Evolutionary conservation across 129 eudicot species (phyloP), one percentile per base, ranked within the genome.

Genomic region (Flaveria bidentis): DNA sequence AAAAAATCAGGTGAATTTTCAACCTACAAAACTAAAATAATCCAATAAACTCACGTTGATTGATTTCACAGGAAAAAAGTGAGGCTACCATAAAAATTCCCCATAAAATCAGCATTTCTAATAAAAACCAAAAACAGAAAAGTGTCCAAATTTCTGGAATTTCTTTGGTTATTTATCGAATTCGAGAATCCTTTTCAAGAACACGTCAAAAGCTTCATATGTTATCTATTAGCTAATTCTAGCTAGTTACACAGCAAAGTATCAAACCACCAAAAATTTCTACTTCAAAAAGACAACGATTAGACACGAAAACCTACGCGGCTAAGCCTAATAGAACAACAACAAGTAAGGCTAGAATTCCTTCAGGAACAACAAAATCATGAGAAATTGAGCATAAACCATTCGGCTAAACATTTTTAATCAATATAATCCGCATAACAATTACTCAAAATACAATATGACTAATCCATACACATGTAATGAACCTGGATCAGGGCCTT

Each of bases 401-500:
- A 60, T 10, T 10, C 1, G 22, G 14, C 10, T 22, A 45, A 9
- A 49, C 26, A 26, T 11, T 39, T 47, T 75, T 3, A 26, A 28
- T 5, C 41, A 36, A 47, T 36, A 55, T 10, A 53, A 41, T 69
- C 49, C 18, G 47, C 53, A 39, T 18, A 17, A 57, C 22, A 28
- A 56, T 11, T 6, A 14, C 56, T 9, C 15, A 46, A 16, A 33
- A 5, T 33, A 22, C 1, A 46, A 13, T 8, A 7, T 10, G 10
- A 22, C 5, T 3, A 57, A 9, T 9, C 23, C 22, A 8, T 57
- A 57, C 23, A 67, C 55, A 45, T 36, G 16, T 4, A 60, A 16
- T 4, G n/a, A 51, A 89, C 96, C 97, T 80, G 97, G 96, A 69
- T 93, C 98, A 51, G 98, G 98, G 70, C 98, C 98, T 85, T 93